Conservation (phyloP, 768 basidiomycete genomes). For the Lentinula detonsa region DNA sequence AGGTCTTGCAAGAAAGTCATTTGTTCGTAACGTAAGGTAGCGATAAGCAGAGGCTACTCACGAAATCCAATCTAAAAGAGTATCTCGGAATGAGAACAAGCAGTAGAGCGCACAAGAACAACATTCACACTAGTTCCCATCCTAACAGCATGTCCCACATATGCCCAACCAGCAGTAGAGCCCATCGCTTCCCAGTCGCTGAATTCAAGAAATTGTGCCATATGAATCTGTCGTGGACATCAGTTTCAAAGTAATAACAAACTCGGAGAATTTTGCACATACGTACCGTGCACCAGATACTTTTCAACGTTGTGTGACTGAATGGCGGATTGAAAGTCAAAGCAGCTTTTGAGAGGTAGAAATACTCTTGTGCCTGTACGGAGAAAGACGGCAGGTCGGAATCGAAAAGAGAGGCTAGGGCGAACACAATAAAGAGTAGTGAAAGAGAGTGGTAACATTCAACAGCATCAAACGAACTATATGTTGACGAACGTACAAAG, state of each 20-base stretch:
- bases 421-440: conserved; percentile 60
- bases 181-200: conserved; percentile 43
- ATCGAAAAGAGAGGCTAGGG: conserved; percentile 62
- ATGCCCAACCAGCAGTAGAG: conserved; percentile 46
- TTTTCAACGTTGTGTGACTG: conserved; percentile 10
- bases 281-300: conserved; percentile 1
- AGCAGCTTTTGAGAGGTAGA: conserved; percentile 49
- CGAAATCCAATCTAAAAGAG: conserved; percentile 47
- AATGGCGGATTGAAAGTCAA: conserved; percentile 39
- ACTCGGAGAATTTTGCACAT: neutral
- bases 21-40: too few relatives aligned
- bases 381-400: conserved; percentile 39
- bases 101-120: neutral
- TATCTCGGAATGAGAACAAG: neutral
- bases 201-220: conserved; percentile 49
- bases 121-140: conserved; percentile 52
- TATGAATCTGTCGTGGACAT: conserved; percentile 24
- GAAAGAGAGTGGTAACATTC: conserved; percentile 49
- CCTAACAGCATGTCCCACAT: conserved; percentile 53
- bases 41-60: conserved; percentile 19
- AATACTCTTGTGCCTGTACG: conserved; percentile 55
- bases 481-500: neutral
- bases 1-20: conserved; percentile 35
- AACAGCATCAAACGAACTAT: conserved; percentile 31
- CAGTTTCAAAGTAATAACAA: neutral